These are phyloP conservation scores for Helotiales sp. DNA, from an alignment of 2,329 filamentous ascomycete genomes.

Conservation along the genomic window DNA sequence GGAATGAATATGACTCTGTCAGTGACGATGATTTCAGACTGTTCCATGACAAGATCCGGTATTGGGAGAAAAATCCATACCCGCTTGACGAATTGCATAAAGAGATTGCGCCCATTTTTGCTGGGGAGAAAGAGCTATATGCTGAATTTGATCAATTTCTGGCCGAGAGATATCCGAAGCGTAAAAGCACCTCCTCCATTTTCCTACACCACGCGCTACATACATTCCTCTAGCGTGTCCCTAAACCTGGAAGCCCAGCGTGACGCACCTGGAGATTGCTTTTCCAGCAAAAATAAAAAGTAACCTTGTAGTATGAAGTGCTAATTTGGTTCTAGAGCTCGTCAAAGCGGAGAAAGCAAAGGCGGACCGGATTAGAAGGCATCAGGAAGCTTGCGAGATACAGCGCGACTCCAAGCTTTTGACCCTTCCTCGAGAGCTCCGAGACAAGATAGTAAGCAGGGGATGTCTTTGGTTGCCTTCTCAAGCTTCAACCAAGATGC, in stretches of 20 bases:
- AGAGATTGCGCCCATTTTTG: neutral
- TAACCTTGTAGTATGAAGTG: neutral
- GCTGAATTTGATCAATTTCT: neutral
- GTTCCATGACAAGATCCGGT: neutral
- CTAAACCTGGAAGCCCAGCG: neutral
- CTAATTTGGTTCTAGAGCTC: neutral
- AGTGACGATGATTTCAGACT: neutral
- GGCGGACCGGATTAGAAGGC: neutral
- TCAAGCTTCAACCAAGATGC: neutral
- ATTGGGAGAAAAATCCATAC: neutral
- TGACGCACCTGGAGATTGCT: neutral
- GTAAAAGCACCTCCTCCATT: neutral
- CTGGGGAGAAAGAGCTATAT: neutral
- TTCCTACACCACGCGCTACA: neutral
- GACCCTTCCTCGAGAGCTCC: neutral
- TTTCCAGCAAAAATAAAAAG: too few relatives aligned
- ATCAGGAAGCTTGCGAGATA: neutral
- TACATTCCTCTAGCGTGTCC: neutral
- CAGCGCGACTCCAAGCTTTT: neutral
- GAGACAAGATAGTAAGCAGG: conserved; percentile 5
- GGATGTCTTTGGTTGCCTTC: neutral
- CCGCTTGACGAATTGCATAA: neutral
- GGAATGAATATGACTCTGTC: neutral
- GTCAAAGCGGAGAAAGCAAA: neutral
- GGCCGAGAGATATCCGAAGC: neutral